Conservation (phyloP, 176 grass and related monocot genomes). For the maize (Zea mays) region Zm-B73-REFERENCE-NAM-5.0 NC_050096.1:292932001-292932500, state of each 20-base stretch:
- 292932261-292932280: constrained; percentile 5
- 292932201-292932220: constrained; percentile 30
- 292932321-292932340: background rate
- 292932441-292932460: too few relatives aligned
- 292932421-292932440: too few relatives aligned
- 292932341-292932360: background rate
- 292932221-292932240: constrained; percentile 18
- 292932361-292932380: background rate
- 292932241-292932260: constrained; percentile 13
- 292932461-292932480: too few relatives aligned
- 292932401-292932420: too few relatives aligned
- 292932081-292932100: constrained; percentile 71
- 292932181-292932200: constrained; percentile 70
- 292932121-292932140: constrained; percentile 83
- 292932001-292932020: constrained; percentile 62
- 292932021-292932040: constrained; percentile 78
- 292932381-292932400: background rate
- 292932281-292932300: constrained; percentile 3
- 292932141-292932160: constrained; percentile 77
- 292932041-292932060: constrained; percentile 83
- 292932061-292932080: constrained; percentile 75
- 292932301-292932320: constrained; percentile 3
- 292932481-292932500: too few relatives aligned
- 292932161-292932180: constrained; percentile 83
- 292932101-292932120: constrained; percentile 76